Evolutionary conservation across 768 basidiomycete species (phyloP), one percentile per base, ranked within the genome.

Genomic region (Lentinula sp.): DNA sequence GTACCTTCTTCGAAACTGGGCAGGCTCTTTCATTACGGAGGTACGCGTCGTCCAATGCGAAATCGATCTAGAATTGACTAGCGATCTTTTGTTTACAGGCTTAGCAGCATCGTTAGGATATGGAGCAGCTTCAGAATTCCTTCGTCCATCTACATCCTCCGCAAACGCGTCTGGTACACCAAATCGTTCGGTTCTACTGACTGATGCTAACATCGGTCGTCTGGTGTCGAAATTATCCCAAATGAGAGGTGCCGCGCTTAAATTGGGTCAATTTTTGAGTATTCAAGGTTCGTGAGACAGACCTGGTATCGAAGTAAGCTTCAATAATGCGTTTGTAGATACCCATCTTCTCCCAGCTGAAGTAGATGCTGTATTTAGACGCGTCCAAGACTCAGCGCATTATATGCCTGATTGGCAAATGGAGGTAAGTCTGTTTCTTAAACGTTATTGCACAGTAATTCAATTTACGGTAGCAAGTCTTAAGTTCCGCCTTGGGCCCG

Each of bases 331-430:
- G n/a, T 51, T 16, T 18, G 18, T 6, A 98, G 96, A 99, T 71
- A 91, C 93, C 0, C 89, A 96, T 64, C 76, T 91, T 41, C 78
- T 99, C 1, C 92, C 95, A 0, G 83, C 90, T 0, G 93, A 96
- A 64, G 74, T 98, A 3, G 95, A 98, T 68, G 81, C 84, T 58
- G 89, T 99, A 35, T 87, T 99, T 66, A 84, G 93, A 55, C 79
- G 89, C 33, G 95, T 99, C 0, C 96, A 98, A 70, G 92, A 96
- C 65, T 86, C 89, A 66, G 96, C 96, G 1, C 93, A 99, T 72
- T 98, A 98, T 71, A 99, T 99, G 96, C 96, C 96, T 0, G 90
- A 96, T 66, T 95, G 91, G 90, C 96, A 99, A 70, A 90, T 98
- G 87, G 91, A 95, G 84, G 95, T 93, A 15, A 32, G 9, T 45